Base-by-base conservation (phyloP, 2,329 filamentous ascomycete species). In the Bipolaris victoriae region DNA sequence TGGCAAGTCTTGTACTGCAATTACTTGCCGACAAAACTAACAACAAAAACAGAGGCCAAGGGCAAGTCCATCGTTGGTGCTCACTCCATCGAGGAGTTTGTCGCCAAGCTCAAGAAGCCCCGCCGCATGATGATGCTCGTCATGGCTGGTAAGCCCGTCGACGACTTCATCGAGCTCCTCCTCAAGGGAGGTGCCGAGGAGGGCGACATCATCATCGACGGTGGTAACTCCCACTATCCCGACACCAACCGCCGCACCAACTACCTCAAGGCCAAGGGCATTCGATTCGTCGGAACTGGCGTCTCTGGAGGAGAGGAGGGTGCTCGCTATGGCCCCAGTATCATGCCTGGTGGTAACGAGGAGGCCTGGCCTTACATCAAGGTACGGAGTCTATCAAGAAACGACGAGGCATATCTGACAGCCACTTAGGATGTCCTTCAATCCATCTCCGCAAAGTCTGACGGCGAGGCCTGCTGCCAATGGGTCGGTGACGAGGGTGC, bases 401-500 rank as follows among this genome's bases (percentile, higher is more conserved):
- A 20, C 1, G n/a, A n/a, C 7, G 48, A 39, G 36, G 7, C 51
- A 45, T 18, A 33, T 47, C 65, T 74, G 49, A 73, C 65, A 62
- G 10, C 31, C 7, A 9, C 48, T 18, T 57, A 74, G 88, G 93
- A 98, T 75, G 91, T 99, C 77, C 96, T 99, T 86, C 95, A 99
- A 85, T 88, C 88, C 84, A 97, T 99, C 78, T 87, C 95, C 65
- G 95, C 95, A 80, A 98, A 99, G 88, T 96, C 91, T 80, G 94
- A 97, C 76, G 89, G 89, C 74, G 95, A 99, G 86, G 83, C 95
- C 67, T 99, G 95, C 88, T 99, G 95, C 78, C 95, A 99, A 82
- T 99, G 95, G 95, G 95, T 99, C 74, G 95, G 95, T 84, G 95
- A 98, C 82, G 92, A 98, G 81, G 95, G 95, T 88, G 91, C 95